phyloP scores from a whole-genome alignment of 2,329 filamentous ascomycete species.

The Pseudomassariella vexata region DNA sequence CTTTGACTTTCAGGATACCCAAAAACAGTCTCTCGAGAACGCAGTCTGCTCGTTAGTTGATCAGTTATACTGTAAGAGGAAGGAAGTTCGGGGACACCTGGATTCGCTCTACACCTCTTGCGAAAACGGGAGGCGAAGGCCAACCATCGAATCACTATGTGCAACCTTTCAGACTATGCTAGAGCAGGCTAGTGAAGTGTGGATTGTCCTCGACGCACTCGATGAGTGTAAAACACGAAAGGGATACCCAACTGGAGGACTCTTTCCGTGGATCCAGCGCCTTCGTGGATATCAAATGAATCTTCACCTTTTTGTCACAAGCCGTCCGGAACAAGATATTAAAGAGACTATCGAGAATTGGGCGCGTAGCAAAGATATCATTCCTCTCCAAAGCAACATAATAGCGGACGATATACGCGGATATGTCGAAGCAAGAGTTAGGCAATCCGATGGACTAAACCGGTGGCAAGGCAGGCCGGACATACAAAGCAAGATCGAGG shows the following conservation, averaged over 20 bases:
- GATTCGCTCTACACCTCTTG: slow-evolving; percentile 20
- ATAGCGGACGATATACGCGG: slow-evolving; percentile 19
- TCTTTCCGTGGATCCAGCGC: slow-evolving; percentile 11
- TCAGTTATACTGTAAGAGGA: slow-evolving; percentile 23
- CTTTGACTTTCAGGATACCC: slow-evolving; percentile 30
- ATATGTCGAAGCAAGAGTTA: slow-evolving; percentile 17
- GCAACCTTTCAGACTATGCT: slow-evolving; percentile 16
- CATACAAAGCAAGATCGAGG: slow-evolving; percentile 17
- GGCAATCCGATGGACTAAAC: slow-evolving; percentile 12
- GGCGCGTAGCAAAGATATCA: slow-evolving; percentile 7
- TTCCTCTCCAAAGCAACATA: slow-evolving; percentile 15
- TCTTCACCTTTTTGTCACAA: slow-evolving; percentile 15
- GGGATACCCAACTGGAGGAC: neutral
- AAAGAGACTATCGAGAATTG: slow-evolving; percentile 10
- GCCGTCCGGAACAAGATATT: slow-evolving; percentile 20
- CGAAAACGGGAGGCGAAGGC: slow-evolving; percentile 15
- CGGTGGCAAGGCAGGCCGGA: slow-evolving; percentile 16
- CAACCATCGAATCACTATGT: slow-evolving; percentile 16
- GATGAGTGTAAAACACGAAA: slow-evolving; percentile 18
- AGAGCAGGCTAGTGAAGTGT: slow-evolving; percentile 14
- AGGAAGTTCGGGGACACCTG: slow-evolving; percentile 11
- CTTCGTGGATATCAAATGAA: slow-evolving; percentile 7
- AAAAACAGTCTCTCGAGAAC: slow-evolving; percentile 26
- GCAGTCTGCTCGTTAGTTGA: slow-evolving; percentile 30
- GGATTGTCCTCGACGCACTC: slow-evolving; percentile 23